A percentile compares a stretch with the other conserved stretches of the same genome.
These are phyloP conservation scores for Sarcocystis neurona DNA, from an alignment of 169 alveolate genomes.

Conservation along the genomic window DNA sequence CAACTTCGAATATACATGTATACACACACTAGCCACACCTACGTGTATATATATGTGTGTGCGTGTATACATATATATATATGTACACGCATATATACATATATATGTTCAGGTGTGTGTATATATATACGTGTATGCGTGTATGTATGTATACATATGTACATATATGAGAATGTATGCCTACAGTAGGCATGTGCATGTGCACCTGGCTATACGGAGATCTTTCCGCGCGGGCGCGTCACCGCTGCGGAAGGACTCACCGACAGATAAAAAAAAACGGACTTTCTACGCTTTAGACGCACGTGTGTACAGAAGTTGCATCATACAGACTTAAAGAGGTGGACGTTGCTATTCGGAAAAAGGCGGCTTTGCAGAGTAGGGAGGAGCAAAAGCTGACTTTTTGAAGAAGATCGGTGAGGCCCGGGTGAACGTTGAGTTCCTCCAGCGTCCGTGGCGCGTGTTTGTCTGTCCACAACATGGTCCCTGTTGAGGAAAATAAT, in stretches of 20 bases:
- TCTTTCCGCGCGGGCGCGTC: background rate
- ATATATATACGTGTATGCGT: background rate
- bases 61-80: background rate
- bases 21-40: background rate
- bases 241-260: background rate
- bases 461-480: constrained; percentile 93
- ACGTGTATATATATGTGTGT: background rate
- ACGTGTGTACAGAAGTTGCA: background rate
- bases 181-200: background rate
- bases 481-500: too few species aligned
- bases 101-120: background rate
- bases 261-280: background rate
- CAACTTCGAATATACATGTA: too few species aligned
- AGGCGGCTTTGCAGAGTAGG: constrained; percentile 66
- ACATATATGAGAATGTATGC: background rate
- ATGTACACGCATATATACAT: too few species aligned
- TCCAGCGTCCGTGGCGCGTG: constrained; percentile 88
- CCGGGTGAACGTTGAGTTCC: constrained; percentile 85
- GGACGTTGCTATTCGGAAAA: background rate
- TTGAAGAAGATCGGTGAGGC: constrained; percentile 79
- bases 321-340: background rate
- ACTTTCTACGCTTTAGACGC: background rate
- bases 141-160: background rate
- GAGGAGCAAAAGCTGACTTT: too few species aligned
- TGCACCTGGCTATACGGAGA: background rate